These are phyloP conservation scores for Ogataea methylovora DNA, from an alignment of 805 yeast species.

Conservation along the genomic window DNA sequence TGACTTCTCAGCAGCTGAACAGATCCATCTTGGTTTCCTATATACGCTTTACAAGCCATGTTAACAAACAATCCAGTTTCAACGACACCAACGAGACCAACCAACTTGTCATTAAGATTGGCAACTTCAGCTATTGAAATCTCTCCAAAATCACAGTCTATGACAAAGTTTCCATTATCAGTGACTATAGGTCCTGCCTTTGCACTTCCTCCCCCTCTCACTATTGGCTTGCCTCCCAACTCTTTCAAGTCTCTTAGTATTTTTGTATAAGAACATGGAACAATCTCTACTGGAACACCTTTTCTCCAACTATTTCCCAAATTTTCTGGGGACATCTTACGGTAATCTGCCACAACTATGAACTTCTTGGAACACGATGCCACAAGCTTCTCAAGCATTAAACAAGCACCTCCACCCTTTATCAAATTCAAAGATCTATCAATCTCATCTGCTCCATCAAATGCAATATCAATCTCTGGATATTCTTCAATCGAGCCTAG, in stretches of 20 bases:
- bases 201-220: conserved; percentile 82
- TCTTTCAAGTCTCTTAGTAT: conserved; percentile 54
- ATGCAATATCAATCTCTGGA: conserved; percentile 81
- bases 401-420: conserved; percentile 98
- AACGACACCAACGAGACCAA: conserved; percentile 82
- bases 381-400: conserved; percentile 91
- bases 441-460: conserved; percentile 98
- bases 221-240: conserved; percentile 58
- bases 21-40: conserved; percentile 79
- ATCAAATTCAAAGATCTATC: conserved; percentile 75
- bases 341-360: conserved; percentile 84
- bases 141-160: conserved; percentile 88
- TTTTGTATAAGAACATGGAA: conserved; percentile 78
- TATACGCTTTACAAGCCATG: conserved; percentile 73
- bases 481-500: conserved; percentile 80
- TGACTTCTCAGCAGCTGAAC: background rate
- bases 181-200: conserved; percentile 98
- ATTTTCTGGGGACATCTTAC: conserved; percentile 61
- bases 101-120: conserved; percentile 56
- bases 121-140: conserved; percentile 41
- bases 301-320: conserved; percentile 79
- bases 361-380: conserved; percentile 76
- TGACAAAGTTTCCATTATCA: conserved; percentile 86
- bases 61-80: conserved; percentile 87
- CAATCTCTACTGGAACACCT: conserved; percentile 94